phyloP scores from a whole-genome alignment of 176 grass and related monocot species.

The Juncus inflexus region DNA sequence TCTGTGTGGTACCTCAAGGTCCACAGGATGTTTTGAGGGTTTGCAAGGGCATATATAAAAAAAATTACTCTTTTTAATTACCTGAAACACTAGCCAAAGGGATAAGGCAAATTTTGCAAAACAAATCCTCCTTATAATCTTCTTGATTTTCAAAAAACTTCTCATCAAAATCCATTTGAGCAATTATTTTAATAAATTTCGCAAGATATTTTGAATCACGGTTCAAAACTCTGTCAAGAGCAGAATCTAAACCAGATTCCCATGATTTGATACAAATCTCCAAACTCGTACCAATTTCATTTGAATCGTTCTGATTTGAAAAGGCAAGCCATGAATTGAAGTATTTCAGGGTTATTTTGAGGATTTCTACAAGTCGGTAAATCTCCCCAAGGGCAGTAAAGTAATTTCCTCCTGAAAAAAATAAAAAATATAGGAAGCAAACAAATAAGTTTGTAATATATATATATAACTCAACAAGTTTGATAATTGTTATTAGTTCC shows the following conservation, averaged over 20 bases:
- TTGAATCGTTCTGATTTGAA: conserved; percentile 14
- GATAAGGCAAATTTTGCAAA: conserved; percentile 27
- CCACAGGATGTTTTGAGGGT: too few species aligned
- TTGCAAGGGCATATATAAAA: background rate
- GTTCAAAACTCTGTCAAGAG: conserved; percentile 2
- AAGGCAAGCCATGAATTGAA: conserved; percentile 12
- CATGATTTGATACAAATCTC: conserved; percentile 19
- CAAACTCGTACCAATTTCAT: conserved; percentile 7
- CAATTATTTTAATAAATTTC: conserved; percentile 18
- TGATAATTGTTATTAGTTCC: too few species aligned
- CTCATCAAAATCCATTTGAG: background rate
- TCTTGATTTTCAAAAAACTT: conserved; percentile 7
- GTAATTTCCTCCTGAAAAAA: conserved; percentile 12
- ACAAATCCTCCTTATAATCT: background rate
- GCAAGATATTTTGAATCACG: conserved; percentile 2
- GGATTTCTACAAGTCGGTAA: conserved; percentile 21
- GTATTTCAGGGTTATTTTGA: conserved; percentile 11
- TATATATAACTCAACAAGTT: too few species aligned
- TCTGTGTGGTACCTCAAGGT: too few species aligned
- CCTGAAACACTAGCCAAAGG: conserved; percentile 17
- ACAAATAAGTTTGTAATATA: too few species aligned
- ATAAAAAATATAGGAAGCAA: background rate
- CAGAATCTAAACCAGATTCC: conserved; percentile 20
- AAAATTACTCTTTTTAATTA: background rate
- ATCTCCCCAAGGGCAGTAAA: conserved; percentile 32